Conservation (phyloP, 2,329 filamentous ascomycete genomes). For the Monilinia polystroma region DNA sequence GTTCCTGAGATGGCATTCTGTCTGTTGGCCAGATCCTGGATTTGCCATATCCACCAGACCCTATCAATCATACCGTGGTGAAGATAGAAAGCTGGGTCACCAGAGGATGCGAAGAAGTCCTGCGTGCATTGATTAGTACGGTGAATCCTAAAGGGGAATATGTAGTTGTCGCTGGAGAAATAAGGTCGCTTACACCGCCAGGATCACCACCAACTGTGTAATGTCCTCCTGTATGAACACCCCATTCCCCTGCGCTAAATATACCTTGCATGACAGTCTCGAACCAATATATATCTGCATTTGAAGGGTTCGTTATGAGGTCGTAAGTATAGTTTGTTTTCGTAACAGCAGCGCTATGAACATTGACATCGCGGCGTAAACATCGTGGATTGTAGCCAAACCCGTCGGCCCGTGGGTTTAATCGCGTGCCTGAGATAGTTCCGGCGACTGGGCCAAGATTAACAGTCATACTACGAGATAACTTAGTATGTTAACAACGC, state of each 20-base stretch:
- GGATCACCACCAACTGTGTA: conserved; percentile 48
- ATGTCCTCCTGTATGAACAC: conserved; percentile 45
- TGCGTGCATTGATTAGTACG: conserved; percentile 4
- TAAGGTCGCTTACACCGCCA: conserved; percentile 38
- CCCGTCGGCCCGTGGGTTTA: conserved; percentile 37
- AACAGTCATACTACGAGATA: conserved; percentile 37
- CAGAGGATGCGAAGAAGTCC: conserved; percentile 46
- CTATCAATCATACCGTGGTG: conserved; percentile 49
- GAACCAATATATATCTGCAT: conserved; percentile 45
- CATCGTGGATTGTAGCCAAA: conserved; percentile 45
- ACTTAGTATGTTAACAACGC: background rate
- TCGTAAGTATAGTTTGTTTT: conserved; percentile 42
- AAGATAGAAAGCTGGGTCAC: conserved; percentile 48
- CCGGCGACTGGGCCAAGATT: conserved; percentile 49
- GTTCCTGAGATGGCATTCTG: conserved; percentile 39
- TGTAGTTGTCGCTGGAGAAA: background rate
- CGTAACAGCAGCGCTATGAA: conserved; percentile 41
- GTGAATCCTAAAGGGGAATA: background rate
- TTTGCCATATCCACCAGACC: conserved; percentile 51
- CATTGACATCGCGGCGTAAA: conserved; percentile 45
- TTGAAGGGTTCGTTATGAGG: conserved; percentile 42
- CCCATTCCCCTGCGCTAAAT: conserved; percentile 37
- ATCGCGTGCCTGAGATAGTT: conserved; percentile 39
- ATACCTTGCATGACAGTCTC: conserved; percentile 48
- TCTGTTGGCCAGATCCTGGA: conserved; percentile 43